These are phyloP conservation scores for Heracleum sosnowskyi DNA, from an alignment of 129 eudicot genomes.

Conservation along the genomic window DNA sequence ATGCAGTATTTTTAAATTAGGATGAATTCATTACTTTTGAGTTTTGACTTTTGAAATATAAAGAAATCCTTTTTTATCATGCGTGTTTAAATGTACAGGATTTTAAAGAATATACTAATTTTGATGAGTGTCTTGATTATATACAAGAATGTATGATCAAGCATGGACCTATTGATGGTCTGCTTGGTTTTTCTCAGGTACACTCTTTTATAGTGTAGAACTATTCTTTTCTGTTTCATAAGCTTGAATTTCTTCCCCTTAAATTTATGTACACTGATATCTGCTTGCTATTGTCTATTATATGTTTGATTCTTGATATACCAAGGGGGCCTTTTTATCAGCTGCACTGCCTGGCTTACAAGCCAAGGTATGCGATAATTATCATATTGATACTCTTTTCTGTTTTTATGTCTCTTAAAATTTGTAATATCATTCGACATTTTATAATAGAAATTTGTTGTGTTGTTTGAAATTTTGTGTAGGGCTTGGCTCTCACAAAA, in stretches of 20 bases:
- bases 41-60: background rate
- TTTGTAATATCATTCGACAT: too few species aligned
- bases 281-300: background rate
- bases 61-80: too few species aligned
- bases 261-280: too few species aligned
- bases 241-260: too few species aligned
- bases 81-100: constrained; percentile 38
- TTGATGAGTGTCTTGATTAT: constrained; percentile 42
- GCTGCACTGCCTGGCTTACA: constrained; percentile 92
- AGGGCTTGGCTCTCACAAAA: constrained; percentile 75
- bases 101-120: constrained; percentile 42
- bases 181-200: constrained; percentile 92
- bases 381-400: background rate
- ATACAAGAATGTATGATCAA: constrained; percentile 47
- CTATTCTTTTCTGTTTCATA: too few species aligned
- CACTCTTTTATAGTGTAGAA: background rate
- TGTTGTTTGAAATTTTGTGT: constrained; percentile 5
- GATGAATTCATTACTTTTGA: background rate
- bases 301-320: background rate
- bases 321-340: constrained; percentile 78
- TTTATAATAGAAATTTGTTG: background rate
- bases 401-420: too few species aligned
- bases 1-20: background rate
- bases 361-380: constrained; percentile 37
- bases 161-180: constrained; percentile 54